A percentile compares a stretch with the other conserved stretches of the same genome.
These are phyloP conservation scores for Tricholoma bakamatsutake DNA, from an alignment of 768 basidiomycete species.

Conservation along the genomic window DNA sequence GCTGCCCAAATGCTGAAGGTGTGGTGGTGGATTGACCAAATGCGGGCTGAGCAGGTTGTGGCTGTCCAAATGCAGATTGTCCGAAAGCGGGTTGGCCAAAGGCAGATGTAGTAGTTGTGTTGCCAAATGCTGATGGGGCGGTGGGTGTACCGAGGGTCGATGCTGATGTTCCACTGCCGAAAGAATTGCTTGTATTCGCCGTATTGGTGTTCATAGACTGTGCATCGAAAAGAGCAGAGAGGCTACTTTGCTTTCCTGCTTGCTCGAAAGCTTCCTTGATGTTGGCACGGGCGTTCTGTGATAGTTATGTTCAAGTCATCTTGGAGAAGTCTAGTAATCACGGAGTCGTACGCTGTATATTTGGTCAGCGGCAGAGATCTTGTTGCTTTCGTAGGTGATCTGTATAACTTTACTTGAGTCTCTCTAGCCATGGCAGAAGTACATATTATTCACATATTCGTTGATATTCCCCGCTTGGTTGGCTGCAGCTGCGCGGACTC, in stretches of 20 bases:
- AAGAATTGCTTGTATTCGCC: constrained; percentile 13
- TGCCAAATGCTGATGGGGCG: constrained; percentile 22
- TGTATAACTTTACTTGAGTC: constrained; percentile 13
- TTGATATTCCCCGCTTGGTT: constrained; percentile 45
- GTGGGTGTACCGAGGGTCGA: constrained; percentile 23
- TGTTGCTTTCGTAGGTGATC: constrained; percentile 54
- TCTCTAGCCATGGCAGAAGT: neutral
- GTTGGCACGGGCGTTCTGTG: constrained; percentile 45
- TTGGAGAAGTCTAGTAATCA: neutral
- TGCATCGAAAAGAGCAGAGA: constrained; percentile 15
- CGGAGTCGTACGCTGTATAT: constrained; percentile 27
- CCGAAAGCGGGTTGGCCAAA: constrained; percentile 34
- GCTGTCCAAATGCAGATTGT: constrained; percentile 26
- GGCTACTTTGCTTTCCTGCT: constrained; percentile 38
- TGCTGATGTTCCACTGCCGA: constrained; percentile 19
- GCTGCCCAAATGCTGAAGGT: constrained; percentile 34
- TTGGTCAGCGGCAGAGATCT: constrained; percentile 49
- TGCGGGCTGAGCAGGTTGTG: constrained; percentile 20
- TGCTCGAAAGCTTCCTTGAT: constrained; percentile 44
- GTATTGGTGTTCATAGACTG: constrained; percentile 15
- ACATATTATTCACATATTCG: constrained; percentile 58
- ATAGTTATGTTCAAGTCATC: neutral
- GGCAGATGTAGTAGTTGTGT: constrained; percentile 19
- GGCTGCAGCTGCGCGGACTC: constrained; percentile 57
- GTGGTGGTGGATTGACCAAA: constrained; percentile 29